These are phyloP conservation scores for Quercus alba DNA, from an alignment of 306 rosid genomes.

Conservation along the genomic window DNA sequence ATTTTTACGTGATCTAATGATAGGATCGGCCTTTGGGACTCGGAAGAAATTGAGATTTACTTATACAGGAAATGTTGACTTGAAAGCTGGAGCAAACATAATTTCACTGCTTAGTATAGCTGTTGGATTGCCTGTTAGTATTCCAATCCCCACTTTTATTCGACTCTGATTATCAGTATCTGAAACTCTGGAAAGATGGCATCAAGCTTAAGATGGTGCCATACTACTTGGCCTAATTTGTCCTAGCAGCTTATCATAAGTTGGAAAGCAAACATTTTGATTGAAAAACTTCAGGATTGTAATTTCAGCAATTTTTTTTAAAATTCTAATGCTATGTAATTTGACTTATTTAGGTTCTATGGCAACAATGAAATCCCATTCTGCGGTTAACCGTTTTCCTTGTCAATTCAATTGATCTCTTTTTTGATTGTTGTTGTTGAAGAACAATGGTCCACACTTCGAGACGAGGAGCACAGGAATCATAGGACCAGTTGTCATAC, in stretches of 20 bases:
- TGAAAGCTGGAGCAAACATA: constrained; percentile 42
- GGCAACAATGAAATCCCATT: background rate
- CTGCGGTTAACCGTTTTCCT: background rate
- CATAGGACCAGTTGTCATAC: constrained; percentile 66
- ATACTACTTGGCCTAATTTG: background rate
- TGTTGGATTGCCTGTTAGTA: constrained; percentile 47
- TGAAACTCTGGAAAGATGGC: background rate
- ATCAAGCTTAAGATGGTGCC: background rate
- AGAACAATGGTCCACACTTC: constrained; percentile 81
- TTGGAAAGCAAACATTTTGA: background rate
- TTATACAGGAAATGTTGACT: constrained; percentile 32
- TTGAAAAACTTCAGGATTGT: background rate
- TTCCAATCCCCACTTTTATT: background rate
- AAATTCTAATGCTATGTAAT: background rate
- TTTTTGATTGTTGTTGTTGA: constrained; percentile 5
- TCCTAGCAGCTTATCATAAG: background rate
- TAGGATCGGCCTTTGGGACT: constrained; percentile 73
- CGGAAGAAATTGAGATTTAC: constrained; percentile 53
- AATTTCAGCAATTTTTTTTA: background rate
- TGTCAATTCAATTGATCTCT: background rate
- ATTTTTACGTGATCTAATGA: background rate
- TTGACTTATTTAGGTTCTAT: background rate
- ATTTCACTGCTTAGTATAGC: constrained; percentile 44
- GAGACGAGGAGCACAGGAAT: constrained; percentile 74
- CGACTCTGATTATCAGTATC: background rate